Evolutionary conservation across 768 basidiomycete genomes (phyloP).

Genomic region (Chlorophyllum brunneum): DNA sequence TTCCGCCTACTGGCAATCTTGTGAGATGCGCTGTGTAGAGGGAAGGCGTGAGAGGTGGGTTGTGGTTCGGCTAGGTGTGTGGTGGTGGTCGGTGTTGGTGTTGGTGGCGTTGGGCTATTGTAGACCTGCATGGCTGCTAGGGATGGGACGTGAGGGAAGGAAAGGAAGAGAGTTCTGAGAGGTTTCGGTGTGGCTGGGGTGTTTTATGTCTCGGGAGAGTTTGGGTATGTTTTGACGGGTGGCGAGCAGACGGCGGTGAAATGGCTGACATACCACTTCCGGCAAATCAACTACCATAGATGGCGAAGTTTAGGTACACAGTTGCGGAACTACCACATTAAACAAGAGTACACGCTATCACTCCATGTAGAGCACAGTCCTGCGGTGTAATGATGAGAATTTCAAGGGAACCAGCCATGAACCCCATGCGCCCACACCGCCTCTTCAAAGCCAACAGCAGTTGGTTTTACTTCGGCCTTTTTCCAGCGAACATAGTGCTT

Average conservation of each 20-base stretch:
- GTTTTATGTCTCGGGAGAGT: not conserved
- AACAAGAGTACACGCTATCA: not conserved
- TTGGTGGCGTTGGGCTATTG: not conserved
- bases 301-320: too few species aligned
- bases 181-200: not conserved
- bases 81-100: not conserved
- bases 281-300: not conserved
- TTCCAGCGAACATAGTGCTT: too few species aligned
- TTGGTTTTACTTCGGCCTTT: too few species aligned
- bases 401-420: too few species aligned
- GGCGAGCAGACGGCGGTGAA: not conserved
- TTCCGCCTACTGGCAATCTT: not conserved
- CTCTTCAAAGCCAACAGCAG: too few species aligned
- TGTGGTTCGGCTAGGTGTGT: not conserved
- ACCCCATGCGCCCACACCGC: too few species aligned
- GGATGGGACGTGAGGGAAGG: not conserved
- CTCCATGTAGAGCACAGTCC: too few species aligned
- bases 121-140: not conserved
- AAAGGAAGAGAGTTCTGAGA: not conserved
- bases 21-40: slow-evolving; percentile 3
- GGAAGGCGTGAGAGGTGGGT: slow-evolving; percentile 2
- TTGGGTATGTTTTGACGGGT: not conserved
- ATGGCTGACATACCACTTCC: not conserved
- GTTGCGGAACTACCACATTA: not conserved
- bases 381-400: too few species aligned